Conservation (phyloP, 305 asterid genomes). For the Fraxinus nigra region DNA sequence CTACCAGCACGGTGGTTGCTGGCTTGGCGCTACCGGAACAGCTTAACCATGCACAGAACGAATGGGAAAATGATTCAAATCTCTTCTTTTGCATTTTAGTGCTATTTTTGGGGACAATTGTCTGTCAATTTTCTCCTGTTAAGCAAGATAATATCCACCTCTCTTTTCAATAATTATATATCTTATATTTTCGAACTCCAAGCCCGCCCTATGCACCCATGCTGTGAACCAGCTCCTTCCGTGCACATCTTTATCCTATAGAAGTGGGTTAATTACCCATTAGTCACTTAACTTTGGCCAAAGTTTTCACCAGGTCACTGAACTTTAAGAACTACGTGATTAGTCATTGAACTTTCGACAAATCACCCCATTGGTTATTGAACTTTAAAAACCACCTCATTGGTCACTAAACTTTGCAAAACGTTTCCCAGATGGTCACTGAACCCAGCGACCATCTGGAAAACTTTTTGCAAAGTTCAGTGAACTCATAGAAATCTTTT, state of each 20-base stretch:
- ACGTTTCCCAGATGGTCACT: no score
- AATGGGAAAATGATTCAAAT: neutral
- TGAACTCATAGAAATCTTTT: no score
- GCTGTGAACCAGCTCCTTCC: neutral
- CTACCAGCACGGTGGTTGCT: neutral
- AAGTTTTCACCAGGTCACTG: no score
- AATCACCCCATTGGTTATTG: no score
- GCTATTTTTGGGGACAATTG: conserved; percentile 1
- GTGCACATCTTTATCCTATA: neutral
- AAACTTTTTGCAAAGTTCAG: no score
- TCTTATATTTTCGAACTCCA: neutral
- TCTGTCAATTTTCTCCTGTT: neutral
- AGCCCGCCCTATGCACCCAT: neutral
- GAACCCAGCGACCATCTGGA: no score
- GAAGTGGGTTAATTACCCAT: no score
- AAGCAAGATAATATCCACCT: neutral
- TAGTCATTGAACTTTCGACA: no score
- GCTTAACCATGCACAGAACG: neutral
- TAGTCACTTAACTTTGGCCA: no score
- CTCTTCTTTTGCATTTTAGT: neutral
- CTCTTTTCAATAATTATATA: neutral
- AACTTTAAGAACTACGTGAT: no score
- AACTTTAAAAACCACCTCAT: no score
- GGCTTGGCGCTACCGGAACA: conserved; percentile 1
- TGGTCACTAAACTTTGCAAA: no score